These are phyloP conservation scores for Starmera quercuum DNA, from an alignment of 805 yeast species.

Conservation along the genomic window DNA sequence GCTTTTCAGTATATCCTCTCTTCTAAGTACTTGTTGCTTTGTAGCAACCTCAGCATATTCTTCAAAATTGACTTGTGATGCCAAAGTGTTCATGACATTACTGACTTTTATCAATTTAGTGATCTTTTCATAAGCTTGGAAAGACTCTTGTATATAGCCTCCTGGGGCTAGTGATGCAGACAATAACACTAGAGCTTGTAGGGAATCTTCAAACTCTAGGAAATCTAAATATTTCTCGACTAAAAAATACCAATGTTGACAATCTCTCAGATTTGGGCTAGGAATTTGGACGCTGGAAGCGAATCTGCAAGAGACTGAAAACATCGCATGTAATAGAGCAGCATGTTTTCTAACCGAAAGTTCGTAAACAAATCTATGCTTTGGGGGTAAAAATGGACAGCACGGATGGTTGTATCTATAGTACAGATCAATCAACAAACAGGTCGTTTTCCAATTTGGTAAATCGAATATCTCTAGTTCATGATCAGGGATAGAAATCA, in stretches of 20 bases:
- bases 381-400: slow-evolving; percentile 28
- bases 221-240: slow-evolving; percentile 25
- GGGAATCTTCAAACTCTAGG: slow-evolving; percentile 19
- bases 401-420: slow-evolving; percentile 34
- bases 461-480: slow-evolving; percentile 25
- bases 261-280: slow-evolving; percentile 21
- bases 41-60: slow-evolving; percentile 20
- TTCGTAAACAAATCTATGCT: slow-evolving; percentile 22
- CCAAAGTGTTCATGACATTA: slow-evolving; percentile 8
- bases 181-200: slow-evolving; percentile 21
- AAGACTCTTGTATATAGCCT: slow-evolving; percentile 19
- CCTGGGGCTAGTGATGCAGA: slow-evolving; percentile 23
- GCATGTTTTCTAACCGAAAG: slow-evolving; percentile 24
- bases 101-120: slow-evolving; percentile 11
- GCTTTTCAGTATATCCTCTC: slow-evolving; percentile 26
- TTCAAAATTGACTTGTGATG: slow-evolving; percentile 16
- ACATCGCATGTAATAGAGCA: slow-evolving; percentile 26
- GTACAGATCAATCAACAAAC: slow-evolving; percentile 28
- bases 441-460: slow-evolving; percentile 28
- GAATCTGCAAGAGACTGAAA: slow-evolving; percentile 25
- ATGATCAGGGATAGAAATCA: slow-evolving; percentile 19
- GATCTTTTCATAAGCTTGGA: slow-evolving; percentile 21
- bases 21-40: slow-evolving; percentile 24
- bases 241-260: slow-evolving; percentile 29
- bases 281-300: slow-evolving; percentile 20